Conservation (phyloP, 495 filamentous ascomycete species). For the Trichoderma asperelloides region DNA sequence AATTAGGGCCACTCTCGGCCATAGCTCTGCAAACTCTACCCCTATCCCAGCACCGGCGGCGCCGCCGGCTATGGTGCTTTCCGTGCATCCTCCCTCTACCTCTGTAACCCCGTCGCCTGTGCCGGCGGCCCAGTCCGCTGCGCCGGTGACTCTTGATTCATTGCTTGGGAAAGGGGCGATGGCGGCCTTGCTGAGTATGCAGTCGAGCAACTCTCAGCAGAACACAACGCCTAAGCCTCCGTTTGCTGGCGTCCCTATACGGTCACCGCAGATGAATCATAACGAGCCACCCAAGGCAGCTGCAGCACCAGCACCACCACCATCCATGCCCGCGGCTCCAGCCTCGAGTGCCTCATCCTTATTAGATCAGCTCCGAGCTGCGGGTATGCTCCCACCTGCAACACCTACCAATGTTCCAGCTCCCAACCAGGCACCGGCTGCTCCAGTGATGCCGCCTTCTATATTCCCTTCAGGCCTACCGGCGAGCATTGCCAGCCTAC, state of each 20-base stretch:
- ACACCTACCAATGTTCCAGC: conserved; percentile 20
- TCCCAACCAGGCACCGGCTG: conserved; percentile 28
- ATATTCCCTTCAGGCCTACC: conserved; percentile 7
- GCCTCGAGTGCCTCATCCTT: conserved; percentile 27
- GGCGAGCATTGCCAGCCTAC: conserved; percentile 10
- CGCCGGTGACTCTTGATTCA: conserved; percentile 37
- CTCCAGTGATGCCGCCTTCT: conserved; percentile 5
- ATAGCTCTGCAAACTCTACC: conserved; percentile 18
- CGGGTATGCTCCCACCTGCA: conserved; percentile 28
- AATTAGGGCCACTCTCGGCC: conserved; percentile 31
- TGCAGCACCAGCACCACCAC: conserved; percentile 19
- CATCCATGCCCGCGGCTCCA: conserved; percentile 21
- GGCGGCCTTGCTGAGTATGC: conserved; percentile 38
- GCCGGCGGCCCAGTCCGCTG: conserved; percentile 20
- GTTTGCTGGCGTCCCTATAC: conserved; percentile 24
- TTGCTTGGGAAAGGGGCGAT: conserved; percentile 45
- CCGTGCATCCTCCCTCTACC: conserved; percentile 13
- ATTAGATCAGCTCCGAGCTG: conserved; percentile 30
- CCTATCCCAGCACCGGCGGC: conserved; percentile 20
- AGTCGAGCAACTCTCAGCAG: conserved; percentile 34
- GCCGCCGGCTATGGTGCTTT: conserved; percentile 23
- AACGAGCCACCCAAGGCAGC: conserved; percentile 14
- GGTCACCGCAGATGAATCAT: conserved; percentile 27
- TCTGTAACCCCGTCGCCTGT: conserved; percentile 18
- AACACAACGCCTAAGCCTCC: conserved; percentile 30